A percentile compares a stretch with the other conserved stretches of the same genome.
phyloP scores from a whole-genome alignment of 1,284 basidiomycete species.

The Chiua sp. region DNA sequence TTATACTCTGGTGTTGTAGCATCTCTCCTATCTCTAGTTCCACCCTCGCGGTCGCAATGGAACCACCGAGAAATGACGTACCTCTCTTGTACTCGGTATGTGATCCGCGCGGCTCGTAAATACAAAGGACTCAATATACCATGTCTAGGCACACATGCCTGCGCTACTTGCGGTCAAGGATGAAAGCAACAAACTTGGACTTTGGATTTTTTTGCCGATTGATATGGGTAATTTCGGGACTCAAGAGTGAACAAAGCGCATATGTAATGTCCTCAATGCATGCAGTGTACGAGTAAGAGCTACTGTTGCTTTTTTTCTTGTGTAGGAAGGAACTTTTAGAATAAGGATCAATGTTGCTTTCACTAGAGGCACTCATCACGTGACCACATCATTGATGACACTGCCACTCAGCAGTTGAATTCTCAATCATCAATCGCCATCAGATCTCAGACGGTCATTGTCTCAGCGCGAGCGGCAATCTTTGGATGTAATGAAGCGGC shows the following conservation, averaged over 20 bases:
- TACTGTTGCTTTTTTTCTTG: too few species aligned
- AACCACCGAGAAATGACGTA: neutral
- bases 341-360: too few species aligned
- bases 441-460: too few species aligned
- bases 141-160: neutral
- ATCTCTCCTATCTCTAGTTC: conserved; percentile 13
- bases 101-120: neutral
- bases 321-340: too few species aligned
- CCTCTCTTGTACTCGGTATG: neutral
- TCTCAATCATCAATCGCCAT: too few species aligned
- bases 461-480: conserved; percentile 12
- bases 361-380: too few species aligned
- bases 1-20: neutral
- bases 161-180: neutral
- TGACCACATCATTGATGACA: too few species aligned
- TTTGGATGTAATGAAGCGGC: conserved; percentile 32
- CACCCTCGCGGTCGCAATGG: conserved; percentile 10
- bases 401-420: too few species aligned
- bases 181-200: conserved; percentile 9
- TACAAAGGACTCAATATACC: too few species aligned
- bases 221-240: neutral
- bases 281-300: too few species aligned
- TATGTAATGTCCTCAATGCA: too few species aligned
- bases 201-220: conserved; percentile 13
- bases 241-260: too few species aligned